A percentile compares a stretch with the other conserved stretches of the same genome.
Conservation (phyloP, 108 stramenopile species). For the Ochromonas danica region DNA sequence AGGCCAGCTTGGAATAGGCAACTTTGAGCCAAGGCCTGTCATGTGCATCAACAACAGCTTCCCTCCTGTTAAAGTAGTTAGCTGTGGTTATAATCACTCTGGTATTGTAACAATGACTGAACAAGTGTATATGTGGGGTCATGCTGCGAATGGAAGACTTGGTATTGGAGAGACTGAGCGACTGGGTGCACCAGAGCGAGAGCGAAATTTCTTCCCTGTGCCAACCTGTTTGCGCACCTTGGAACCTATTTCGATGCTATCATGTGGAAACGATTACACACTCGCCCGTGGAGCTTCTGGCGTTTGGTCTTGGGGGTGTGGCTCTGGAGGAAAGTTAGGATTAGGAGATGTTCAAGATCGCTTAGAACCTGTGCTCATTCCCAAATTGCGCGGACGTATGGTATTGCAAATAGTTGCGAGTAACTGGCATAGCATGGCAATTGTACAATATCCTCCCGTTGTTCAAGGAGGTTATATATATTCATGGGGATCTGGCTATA, state of each 20-base stretch:
- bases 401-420: conserved; percentile 52
- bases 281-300: conserved; percentile 52
- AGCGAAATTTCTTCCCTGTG: conserved; percentile 48
- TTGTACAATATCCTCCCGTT: conserved; percentile 62
- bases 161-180: conserved; percentile 52
- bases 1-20: conserved; percentile 62
- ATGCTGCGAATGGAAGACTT: conserved; percentile 57
- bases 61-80: conserved; percentile 27
- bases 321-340: conserved; percentile 66
- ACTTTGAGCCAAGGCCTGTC: conserved; percentile 39
- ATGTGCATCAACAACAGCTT: conserved; percentile 7
- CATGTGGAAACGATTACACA: conserved; percentile 68
- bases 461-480: conserved; percentile 61
- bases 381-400: background rate
- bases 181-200: conserved; percentile 43
- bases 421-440: conserved; percentile 67
- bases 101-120: conserved; percentile 42
- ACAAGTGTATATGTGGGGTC: conserved; percentile 56
- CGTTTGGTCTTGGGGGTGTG: conserved; percentile 66
- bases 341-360: conserved; percentile 58
- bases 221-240: conserved; percentile 52
- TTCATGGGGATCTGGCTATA: conserved; percentile 67
- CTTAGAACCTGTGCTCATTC: background rate
- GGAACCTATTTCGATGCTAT: conserved; percentile 51
- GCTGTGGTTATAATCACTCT: conserved; percentile 59